Base-by-base conservation (phyloP, 2,329 filamentous ascomycete species). In the Neofusicoccum parvum region DNA sequence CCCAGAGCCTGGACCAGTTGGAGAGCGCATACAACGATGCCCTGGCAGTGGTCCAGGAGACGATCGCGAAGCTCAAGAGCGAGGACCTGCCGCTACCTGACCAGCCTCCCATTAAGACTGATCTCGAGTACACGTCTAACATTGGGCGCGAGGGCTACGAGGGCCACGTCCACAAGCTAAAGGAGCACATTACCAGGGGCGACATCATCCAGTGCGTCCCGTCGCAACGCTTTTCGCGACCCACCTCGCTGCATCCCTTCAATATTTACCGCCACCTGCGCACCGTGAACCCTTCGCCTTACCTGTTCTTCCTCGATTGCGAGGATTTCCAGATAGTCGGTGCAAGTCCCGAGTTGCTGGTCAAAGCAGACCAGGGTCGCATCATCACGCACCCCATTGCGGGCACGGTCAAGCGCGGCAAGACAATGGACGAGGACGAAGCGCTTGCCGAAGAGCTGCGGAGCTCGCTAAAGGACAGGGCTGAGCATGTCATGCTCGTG, bases 141-240 rank as follows among this genome's bases (percentile, higher is more conserved):
- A 92, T 98, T 71, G 95, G 95, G 20, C 90, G 86, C 68, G 83
- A 85, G 50, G 95, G 95, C 43, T 99, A 99, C 80, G 93, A 97
- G 80, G 82, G 80, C n/a, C 94, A 98, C 76, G 95, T 99, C 64
- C 89, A 86, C 27, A 83, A 81, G 53, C 84, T 99, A 67, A 98
- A 98, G 83, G 85, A 92, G 79, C 94, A 98, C 82, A 98, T 99
- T 72, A 86, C 88, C 72, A 86, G 87, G 68, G 95, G 95, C 71
- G 93, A 98, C 82, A 98, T 99, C 75, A 98, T 99, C 80, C 95
- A 99, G 78, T 92, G 93, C 0, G 95, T 99, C 15, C 95, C 95
- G 1, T 97, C 93, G 48, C 95, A 99, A 80, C 88, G 95, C 62
- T 92, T 98, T 75, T 90, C 94, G 7, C 87, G 94, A 34, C 94